Percentiles rank a stretch among this genome's conserved stretches.
Evolutionary conservation across 306 rosid genomes (phyloP).

Genomic region (Sesbania bispinosa): DNA sequence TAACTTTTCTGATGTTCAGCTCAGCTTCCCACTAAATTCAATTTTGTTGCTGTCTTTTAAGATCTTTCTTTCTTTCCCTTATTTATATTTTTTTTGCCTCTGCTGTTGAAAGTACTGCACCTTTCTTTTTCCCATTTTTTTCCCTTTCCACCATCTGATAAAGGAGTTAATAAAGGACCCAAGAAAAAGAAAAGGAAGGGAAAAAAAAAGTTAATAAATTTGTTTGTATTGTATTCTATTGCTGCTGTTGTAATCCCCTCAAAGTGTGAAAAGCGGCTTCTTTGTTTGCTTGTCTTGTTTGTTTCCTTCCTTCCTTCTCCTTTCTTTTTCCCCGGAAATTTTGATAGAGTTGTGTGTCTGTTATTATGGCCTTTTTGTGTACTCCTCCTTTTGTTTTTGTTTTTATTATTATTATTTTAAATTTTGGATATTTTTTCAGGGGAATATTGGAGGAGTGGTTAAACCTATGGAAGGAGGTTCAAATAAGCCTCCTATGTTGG

Average conservation of each 20-base stretch:
- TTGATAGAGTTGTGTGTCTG: not conserved
- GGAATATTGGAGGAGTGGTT: constrained; percentile 41
- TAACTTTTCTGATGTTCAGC: constrained; percentile 44
- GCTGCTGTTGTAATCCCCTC: constrained; percentile 41
- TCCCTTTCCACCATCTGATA: constrained; percentile 40
- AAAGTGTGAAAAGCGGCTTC: constrained; percentile 41
- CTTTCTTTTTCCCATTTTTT: constrained; percentile 38
- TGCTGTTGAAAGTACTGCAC: constrained; percentile 50
- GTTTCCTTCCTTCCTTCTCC: constrained; percentile 27
- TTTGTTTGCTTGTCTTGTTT: constrained; percentile 41
- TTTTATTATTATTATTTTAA: not conserved
- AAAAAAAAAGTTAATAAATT: constrained; percentile 25
- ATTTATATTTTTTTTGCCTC: not conserved
- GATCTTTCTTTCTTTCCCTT: constrained; percentile 38
- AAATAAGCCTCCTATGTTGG: constrained; percentile 38
- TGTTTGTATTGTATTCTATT: constrained; percentile 40
- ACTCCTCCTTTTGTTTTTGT: constrained; percentile 18
- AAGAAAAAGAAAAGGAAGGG: no score
- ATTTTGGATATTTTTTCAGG: constrained; percentile 29
- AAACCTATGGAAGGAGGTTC: constrained; percentile 65
- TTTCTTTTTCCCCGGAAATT: not conserved
- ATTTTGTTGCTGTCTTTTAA: constrained; percentile 38
- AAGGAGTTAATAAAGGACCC: constrained; percentile 45
- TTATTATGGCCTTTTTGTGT: constrained; percentile 28
- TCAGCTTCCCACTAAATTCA: constrained; percentile 42